Evolutionary conservation across 257 asterid genomes (phyloP), one percentile per base, ranked within the genome.

Genomic region (Nicotiana tabacum): DNA sequence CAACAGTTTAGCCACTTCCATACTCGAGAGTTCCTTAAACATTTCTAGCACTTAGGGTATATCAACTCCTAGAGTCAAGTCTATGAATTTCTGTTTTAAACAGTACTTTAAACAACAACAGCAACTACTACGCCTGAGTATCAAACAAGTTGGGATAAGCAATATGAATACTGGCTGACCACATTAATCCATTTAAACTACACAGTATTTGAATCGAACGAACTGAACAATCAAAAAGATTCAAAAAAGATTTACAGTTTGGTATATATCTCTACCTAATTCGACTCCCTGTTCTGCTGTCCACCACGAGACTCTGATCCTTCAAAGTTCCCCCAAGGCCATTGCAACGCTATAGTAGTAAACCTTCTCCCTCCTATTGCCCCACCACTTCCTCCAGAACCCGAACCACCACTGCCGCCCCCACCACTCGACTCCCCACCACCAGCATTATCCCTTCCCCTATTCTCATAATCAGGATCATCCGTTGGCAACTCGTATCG

Each of bases 401-500:
- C 77, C 35, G 85, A 77, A 84, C 11, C 85, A 77, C 86, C 83
- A 29, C 18, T 66, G 37, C 21, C 29, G 5, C 57, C 57, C 13
- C 57, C 80, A 2, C 84, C 78, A 29, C 86, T 77, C 2, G 87
- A 62, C 78, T 64, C 80, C 81, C 65, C 68, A 35, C 83, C 83
- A 43, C 77, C 77, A 9, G 85, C 77, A 18, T 69, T 82, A 55
- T 18, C 67, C 4, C 89, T 60, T 6, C 24, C 82, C 82, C 83
- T 77, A 10, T 51, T 91, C 90, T 92, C 98, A 62, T 92, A 91
- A 76, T 94, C 97, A 1, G 91, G 89, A 85, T 92, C 97, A 87
- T 94, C 95, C 0, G 97, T 94, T 6, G 98, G 97, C 83, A 94
- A 87, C 92, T 94, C 97, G 29, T 87, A 83, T 9, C 98, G 90